Evolutionary conservation across 108 stramenopile genomes (phyloP), one percentile per base, ranked within the genome.

Genomic region (Seminavis robusta): DNA sequence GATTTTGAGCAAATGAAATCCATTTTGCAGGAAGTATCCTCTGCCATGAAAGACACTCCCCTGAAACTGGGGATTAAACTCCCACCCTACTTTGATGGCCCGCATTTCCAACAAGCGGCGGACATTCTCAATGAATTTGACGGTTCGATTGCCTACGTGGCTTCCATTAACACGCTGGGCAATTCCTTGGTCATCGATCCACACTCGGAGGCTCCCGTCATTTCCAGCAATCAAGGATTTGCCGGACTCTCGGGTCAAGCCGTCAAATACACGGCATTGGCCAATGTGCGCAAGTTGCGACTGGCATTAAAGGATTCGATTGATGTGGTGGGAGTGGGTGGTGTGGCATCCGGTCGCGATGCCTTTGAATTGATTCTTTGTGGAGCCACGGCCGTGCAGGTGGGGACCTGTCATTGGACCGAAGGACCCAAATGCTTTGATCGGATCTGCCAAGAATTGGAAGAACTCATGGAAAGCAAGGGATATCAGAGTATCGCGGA

Each of bases 341-440:
- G 94, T 19, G 74, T 95, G 30, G 43, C 63, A 6, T 63, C 63
- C 43, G 91, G 91, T n/a, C 29, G 29, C 23, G 94, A 95, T 65
- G 94, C 66, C 13, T 91, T 89, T 67, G 76, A 84, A 38, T 73
- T 92, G 60, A 57, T 95, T 38, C 47, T 95, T 52, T 90, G 88
- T 54, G 94, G 94, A 29, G 94, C 94, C 4, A 56, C 60, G 24
- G 91, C 89, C 34, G 94, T 95, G 0, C 94, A 95, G 56, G 83
- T 95, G 1, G 94, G 91, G 8, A 95, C 94, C 26, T 87, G 86
- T 25, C 94, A 95, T 53, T 95, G 94, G 94, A 81, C 53, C 10
- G 94, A 95, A 70, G 94, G 94, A 7, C 83, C 94, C 0, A 59
- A 55, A 15, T 95, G 94, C 70, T 95, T 95, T 67, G 89, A 95